Percentiles rank a stretch among this genome's conserved stretches.
phyloP scores from a whole-genome alignment of 108 stramenopile species.

The Parietichytrium sp. region DNA sequence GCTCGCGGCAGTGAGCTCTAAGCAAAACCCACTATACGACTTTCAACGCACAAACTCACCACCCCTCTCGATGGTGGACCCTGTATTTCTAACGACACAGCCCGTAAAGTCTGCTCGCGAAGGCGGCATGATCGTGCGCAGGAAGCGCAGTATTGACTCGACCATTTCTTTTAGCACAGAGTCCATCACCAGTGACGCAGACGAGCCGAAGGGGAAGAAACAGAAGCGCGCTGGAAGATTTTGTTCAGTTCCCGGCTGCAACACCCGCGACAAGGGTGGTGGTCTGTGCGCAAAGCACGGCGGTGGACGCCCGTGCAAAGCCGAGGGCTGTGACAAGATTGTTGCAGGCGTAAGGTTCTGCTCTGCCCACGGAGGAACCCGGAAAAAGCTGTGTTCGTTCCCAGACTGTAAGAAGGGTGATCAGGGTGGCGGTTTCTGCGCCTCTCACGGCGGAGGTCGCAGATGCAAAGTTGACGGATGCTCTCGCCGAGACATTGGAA shows the following conservation, averaged over 20 bases:
- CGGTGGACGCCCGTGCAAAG: constrained; percentile 22
- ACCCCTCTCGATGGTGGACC: too few species aligned
- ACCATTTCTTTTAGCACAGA: too few species aligned
- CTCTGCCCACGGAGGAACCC: constrained; percentile 11
- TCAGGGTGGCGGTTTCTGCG: constrained; percentile 35
- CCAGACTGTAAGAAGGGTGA: constrained; percentile 27
- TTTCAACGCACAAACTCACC: too few species aligned
- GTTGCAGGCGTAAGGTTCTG: constrained; percentile 12
- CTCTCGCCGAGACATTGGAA: constrained; percentile 11
- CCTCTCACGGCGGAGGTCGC: constrained; percentile 19
- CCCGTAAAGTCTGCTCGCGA: too few species aligned
- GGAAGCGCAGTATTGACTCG: too few species aligned
- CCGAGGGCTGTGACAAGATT: background rate
- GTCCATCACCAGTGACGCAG: too few species aligned
- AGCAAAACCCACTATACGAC: too few species aligned
- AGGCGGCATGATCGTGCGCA: too few species aligned
- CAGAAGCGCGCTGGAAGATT: background rate
- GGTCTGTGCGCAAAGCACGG: constrained; percentile 34
- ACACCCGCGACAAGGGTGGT: constrained; percentile 36
- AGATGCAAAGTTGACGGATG: background rate
- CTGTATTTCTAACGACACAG: too few species aligned
- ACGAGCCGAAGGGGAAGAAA: background rate
- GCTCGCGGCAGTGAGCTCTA: too few species aligned
- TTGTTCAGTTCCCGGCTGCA: constrained; percentile 10
- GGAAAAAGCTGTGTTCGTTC: constrained; percentile 14